Base-by-base conservation (phyloP, 2,329 filamentous ascomycete species). In the Dactylellina leptospora region DNA sequence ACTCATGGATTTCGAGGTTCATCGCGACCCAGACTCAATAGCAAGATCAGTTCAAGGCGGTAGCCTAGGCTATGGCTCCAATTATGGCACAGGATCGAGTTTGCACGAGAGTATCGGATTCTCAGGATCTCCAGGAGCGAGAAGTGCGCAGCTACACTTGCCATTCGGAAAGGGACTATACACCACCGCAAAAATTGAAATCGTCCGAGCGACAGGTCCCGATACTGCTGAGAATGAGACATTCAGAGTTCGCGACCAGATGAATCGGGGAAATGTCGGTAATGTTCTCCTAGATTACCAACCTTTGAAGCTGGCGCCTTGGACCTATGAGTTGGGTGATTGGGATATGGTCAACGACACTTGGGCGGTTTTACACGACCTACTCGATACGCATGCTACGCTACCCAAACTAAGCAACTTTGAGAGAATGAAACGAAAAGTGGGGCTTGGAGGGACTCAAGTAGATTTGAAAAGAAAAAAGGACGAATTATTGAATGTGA, bases 301-400 rank as follows among this genome's bases (percentile, higher is more conserved):
- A n/a, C 33, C 51, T 2, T 16, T 71, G 22, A 63, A 63, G 30
- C 20, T 63, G 8, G 45, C 51, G n/a, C 66, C 66, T 25, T 71
- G 66, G 66, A 33, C 20, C 11, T 71, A 71, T 42, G 6, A 11
- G 9, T 8, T 48, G 18, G 25, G n/a, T 13, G 45, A 71, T 2
- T 71, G 66, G 53, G 18, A 23, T 9, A 1, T 38, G 20, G 58
- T 71, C 3, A 45, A 71, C 18, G 20, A 38, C 11, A 44, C 54
- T 1, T 27, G 28, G 16, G 23, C 36, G 4, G 36, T 23, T 16
- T 13, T 63, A 2, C 51, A 59, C n/a, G 3, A 45, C 18, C 9
- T 54, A 16, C 33, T 71, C 2, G 51, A 59, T 33, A 13, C 25
- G 10, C 25, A 71, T 44, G 59, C 59, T 13, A 16, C 51, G 20